Evolutionary conservation across 2,329 filamentous ascomycete genomes (phyloP).

Genomic region (Lasiodiplodia hormozganensis): DNA sequence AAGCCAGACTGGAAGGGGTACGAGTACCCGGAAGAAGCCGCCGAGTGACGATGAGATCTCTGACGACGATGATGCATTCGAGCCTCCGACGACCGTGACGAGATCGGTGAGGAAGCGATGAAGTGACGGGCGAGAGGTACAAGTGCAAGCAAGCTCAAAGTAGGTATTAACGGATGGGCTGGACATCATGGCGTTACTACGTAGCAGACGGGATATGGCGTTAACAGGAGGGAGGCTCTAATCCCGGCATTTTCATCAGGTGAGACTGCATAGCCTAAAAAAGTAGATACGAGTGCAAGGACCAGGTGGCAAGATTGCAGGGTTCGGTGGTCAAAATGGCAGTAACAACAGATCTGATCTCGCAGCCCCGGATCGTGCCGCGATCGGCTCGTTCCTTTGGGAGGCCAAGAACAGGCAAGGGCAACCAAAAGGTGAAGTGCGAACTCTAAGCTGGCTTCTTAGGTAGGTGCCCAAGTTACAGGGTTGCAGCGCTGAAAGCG

Average conservation of each 20-base stretch:
- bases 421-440: neutral
- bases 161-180: neutral
- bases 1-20: constrained; percentile 40
- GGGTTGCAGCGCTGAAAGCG: neutral
- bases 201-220: constrained; percentile 9
- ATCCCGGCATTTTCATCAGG: neutral
- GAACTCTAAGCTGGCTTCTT: neutral
- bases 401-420: neutral
- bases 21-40: constrained; percentile 28
- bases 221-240: neutral
- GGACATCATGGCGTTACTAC: neutral
- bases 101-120: constrained; percentile 28
- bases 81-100: constrained; percentile 40
- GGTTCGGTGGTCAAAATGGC: neutral
- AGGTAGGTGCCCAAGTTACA: neutral
- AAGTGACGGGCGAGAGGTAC: neutral
- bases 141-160: neutral
- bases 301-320: neutral
- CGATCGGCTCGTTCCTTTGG: neutral
- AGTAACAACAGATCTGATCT: constrained; percentile 17
- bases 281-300: neutral
- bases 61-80: constrained; percentile 47
- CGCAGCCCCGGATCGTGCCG: neutral
- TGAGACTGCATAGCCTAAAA: neutral
- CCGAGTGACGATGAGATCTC: constrained; percentile 52